Base-by-base conservation (phyloP, 495 filamentous ascomycete genomes). In the Trichoderma parareesei region DNA sequence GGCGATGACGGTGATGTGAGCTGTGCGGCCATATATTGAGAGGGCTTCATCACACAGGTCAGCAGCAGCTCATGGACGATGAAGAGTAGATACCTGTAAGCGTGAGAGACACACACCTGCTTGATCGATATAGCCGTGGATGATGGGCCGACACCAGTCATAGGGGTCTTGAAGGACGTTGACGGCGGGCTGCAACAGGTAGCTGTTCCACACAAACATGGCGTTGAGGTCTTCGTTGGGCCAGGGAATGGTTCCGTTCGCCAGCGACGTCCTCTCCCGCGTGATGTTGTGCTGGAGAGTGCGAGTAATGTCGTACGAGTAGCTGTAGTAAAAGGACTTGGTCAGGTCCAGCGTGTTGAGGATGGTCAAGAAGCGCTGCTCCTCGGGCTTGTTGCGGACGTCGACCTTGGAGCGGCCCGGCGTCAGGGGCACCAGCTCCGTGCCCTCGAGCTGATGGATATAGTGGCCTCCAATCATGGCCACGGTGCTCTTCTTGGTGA, bases 131-230 rank as follows among this genome's bases (percentile, higher is more conserved):
- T 92, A 97, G 20, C 94, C 94, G 75, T 98, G 93, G 62, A 97
- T 92, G 65, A 98, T 88, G 5, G 94, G 95, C 48, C 97, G 82
- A 73, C 92, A 98, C 94, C 94, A 98, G 70, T 98, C 91, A 70
- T 90, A 96, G 2, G 89, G 86, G 65, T 89, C 89, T 65, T 89
- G 88, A 62, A 98, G 78, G 33, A 80, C 80, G 16, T 76, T 72
- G n/a, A 82, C 77, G 2, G 88, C 92, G 1, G 93, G 93, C 63
- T 85, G 78, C 38, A 98, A 83, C 10, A 98, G 82, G 74, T 97
- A 90, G 67, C 89, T 84, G 65, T 98, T 98, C 94, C 94, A 98
- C 16, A 97, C 88, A 71, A 98, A 98, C 94, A 98, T 98, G 33
- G 88, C 85, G 67, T 97, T 95, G 72, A 88, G 87, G 69, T 96